Base-by-base conservation (phyloP, 768 basidiomycete species). In the Auricularia sp. region DNA sequence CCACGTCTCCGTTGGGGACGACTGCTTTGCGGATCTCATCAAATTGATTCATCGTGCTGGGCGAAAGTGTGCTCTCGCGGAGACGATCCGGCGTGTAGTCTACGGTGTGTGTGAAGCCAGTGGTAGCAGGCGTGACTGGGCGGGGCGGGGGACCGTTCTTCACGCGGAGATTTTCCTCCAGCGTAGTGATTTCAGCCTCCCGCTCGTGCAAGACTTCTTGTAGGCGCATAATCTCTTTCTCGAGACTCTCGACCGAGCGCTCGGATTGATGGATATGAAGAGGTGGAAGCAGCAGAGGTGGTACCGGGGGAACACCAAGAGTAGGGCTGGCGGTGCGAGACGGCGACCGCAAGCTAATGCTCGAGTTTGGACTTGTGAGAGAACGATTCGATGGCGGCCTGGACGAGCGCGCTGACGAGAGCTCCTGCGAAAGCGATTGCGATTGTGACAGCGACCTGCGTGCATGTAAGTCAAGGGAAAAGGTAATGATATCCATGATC, bases 391-490 rank as follows among this genome's bases (percentile, higher is more conserved):
- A 83, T 64, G 91, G 92, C 71, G 81, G 79, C 79, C 88, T 88
- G 83, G 89, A 90, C 79, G 86, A 90, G 72, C 87, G 88, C 78
- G 78, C 90, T 80, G 87, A 93, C 70, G 87, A 93, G 68, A 93
- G 84, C 83, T 92, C 93, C 93, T 98, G 94, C 80, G 94, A 95
- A 70, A 96, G 87, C 82, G 94, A 96, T 80, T 87, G 85, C 75
- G 93, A 94, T 77, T 91, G 91, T 79, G 90, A 92, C 69, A 87
- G 85, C 85, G 92, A 93, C 84, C 90, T 91, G 62, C 36, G 21
- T 16, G 69, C 12, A 42, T 14, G 12, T 42, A 62, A 64, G 67
- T 64, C 66, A 65, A 61, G 61, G 47, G 66, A 65, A 65, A 60
- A 63, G 70, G 63, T 65, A 62, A 66, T 29, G 68, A 70, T 44